Base-by-base conservation (phyloP, 768 basidiomycete species). In the Suillus variegatus region DNA sequence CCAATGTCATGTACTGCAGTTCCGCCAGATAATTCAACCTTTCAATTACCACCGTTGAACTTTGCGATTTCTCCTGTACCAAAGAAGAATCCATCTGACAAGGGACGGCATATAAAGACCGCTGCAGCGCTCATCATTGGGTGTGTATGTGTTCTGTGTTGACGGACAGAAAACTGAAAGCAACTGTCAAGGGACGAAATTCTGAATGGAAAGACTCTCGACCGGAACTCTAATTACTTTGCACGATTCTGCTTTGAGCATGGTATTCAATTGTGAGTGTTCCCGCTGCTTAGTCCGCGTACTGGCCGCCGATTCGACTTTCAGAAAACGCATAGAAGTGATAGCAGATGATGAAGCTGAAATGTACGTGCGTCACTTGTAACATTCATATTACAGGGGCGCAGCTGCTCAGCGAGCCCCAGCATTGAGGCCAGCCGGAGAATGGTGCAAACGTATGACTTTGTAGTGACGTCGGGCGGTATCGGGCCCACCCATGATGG, bases 401-500 rank as follows among this genome's bases (percentile, higher is more conserved):
- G 1, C 3, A 41, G 7, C 60, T 51, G 16, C 64, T 66, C 43
- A 70, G 52, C 36, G 38, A 46, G 5, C 61, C 32, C 32, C 73
- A 95, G 94, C 66, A 82, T 92, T 65, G 93, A 97, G 73, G 95
- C 96, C 7, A 93, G 92, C 43, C 81, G 86, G 66, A 82, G 94
- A 22, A 87, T 99, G 85, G 89, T 91, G 46, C 77, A 82, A 44
- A 85, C 84, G 55, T 96, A 95, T 75, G 96, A 97, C 75, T 89
- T 95, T 70, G 95, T 97, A 36, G 83, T 98, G 62, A 96, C 94
- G 0, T 90, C 88, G 14, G 95, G 96, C 1, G 95, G 96, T 0
- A 94, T 97, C 63, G 94, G 94, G 0, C 93, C 94, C 3, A 96
- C 94, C 14, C 93, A 95, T 72, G 94, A 94, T 72, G 93, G 93